phyloP scores from a whole-genome alignment of 2,329 filamentous ascomycete genomes.

The Cladosporium halotolerans region DNA sequence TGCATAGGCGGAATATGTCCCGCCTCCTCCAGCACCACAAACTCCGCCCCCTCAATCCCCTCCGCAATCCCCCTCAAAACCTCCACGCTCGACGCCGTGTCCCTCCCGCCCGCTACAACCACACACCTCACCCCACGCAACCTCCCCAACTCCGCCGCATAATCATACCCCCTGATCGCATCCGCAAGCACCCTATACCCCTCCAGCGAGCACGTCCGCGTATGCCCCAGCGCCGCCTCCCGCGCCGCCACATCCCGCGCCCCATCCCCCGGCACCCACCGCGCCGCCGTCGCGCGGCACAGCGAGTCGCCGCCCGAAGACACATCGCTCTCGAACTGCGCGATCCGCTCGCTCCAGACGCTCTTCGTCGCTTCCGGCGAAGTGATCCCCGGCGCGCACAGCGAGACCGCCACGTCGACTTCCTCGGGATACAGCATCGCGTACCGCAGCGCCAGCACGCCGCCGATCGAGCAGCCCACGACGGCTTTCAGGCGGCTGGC shows the following conservation, averaged over 20 bases:
- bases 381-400: constrained; percentile 23
- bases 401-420: constrained; percentile 19
- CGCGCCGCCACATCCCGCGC: constrained; percentile 17
- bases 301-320: constrained; percentile 14
- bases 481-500: constrained; percentile 17
- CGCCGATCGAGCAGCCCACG: constrained; percentile 26
- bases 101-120: constrained; percentile 22
- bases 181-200: constrained; percentile 24
- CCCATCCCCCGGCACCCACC: constrained; percentile 22
- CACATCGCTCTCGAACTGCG: constrained; percentile 18
- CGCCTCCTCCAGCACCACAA: constrained; percentile 20
- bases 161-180: constrained; percentile 25
- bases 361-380: constrained; percentile 14
- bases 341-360: constrained; percentile 23
- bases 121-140: constrained; percentile 16
- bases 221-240: constrained; percentile 17
- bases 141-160: constrained; percentile 14
- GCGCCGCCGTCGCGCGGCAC: constrained; percentile 18
- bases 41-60: constrained; percentile 16
- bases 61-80: constrained; percentile 20
- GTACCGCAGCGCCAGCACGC: constrained; percentile 23
- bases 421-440: constrained; percentile 22
- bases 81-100: constrained; percentile 16
- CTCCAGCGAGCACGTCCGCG: constrained; percentile 18
- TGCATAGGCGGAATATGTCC: constrained; percentile 29